These are phyloP conservation scores for Rhodomyrtus tomentosa DNA, from an alignment of 345 rosid species.

Conservation along the genomic window DNA sequence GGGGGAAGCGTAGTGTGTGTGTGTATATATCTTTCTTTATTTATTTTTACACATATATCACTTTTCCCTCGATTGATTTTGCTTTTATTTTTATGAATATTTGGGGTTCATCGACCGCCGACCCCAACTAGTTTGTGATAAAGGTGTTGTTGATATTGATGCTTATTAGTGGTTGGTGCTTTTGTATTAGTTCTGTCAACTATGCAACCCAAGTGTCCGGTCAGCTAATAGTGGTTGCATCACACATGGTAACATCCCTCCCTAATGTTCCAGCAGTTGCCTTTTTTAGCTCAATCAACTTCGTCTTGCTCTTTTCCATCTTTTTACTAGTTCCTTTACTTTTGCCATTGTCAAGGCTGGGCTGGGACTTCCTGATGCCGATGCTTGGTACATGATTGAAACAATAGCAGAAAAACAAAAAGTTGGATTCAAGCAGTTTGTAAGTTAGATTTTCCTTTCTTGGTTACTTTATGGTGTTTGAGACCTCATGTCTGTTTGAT, in stretches of 20 bases:
- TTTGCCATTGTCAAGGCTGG: conserved; percentile 53
- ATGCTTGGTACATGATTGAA: conserved; percentile 91
- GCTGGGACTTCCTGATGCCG: conserved; percentile 84
- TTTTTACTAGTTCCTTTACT: conserved; percentile 2
- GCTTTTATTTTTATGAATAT: too few relatives aligned
- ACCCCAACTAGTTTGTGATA: too few relatives aligned
- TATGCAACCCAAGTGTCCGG: conserved; percentile 79
- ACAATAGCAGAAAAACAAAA: conserved; percentile 85
- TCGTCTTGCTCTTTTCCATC: neutral
- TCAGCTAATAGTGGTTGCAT: conserved; percentile 73
- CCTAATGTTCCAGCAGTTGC: neutral
- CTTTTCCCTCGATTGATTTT: too few relatives aligned
- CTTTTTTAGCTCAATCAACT: neutral
- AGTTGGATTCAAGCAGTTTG: conserved; percentile 75
- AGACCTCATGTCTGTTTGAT: neutral
- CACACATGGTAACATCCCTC: conserved; percentile 61
- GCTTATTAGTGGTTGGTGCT: neutral
- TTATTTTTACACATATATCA: too few relatives aligned
- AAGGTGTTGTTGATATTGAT: too few relatives aligned
- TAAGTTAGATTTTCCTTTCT: conserved; percentile 19
- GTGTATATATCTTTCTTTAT: too few relatives aligned
- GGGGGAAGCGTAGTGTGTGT: too few relatives aligned
- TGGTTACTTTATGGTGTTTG: neutral
- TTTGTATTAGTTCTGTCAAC: conserved; percentile 52
- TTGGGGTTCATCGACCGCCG: too few relatives aligned